A percentile compares a stretch with the other conserved stretches of the same genome.
These are phyloP conservation scores for Gossypium longicalyx DNA, from an alignment of 345 rosid genomes.

Conservation along the genomic window DNA sequence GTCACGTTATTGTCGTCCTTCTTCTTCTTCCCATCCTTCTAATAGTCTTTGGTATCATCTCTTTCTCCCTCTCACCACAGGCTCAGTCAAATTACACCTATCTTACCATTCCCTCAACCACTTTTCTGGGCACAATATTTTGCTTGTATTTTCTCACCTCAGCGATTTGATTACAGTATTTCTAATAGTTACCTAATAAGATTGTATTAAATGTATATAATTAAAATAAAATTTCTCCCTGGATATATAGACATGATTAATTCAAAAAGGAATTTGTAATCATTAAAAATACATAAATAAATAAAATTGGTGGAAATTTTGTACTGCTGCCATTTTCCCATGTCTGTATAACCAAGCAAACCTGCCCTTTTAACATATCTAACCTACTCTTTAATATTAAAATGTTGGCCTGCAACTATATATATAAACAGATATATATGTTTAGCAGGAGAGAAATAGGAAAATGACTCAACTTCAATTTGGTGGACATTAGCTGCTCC, in stretches of 20 bases:
- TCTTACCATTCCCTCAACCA: too few species aligned
- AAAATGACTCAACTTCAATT: constrained; percentile 13
- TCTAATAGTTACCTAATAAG: too few species aligned
- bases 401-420: constrained; percentile 13
- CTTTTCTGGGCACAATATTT: too few species aligned
- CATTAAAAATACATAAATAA: neutral
- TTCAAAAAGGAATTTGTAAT: neutral
- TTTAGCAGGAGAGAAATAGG: neutral
- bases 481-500: neutral
- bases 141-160: too few species aligned
- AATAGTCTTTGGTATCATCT: neutral
- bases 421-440: neutral
- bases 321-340: neutral
- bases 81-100: neutral
- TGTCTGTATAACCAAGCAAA: neutral
- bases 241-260: neutral
- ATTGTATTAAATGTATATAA: too few species aligned
- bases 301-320: neutral
- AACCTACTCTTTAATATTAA: constrained; percentile 9
- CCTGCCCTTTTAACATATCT: neutral
- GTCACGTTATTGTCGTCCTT: constrained; percentile 9
- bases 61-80: neutral
- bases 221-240: neutral
- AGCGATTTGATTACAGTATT: too few species aligned
- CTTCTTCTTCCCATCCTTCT: neutral